phyloP scores from a whole-genome alignment of 2,329 filamentous ascomycete species.

The Fusarium nanum region DNA sequence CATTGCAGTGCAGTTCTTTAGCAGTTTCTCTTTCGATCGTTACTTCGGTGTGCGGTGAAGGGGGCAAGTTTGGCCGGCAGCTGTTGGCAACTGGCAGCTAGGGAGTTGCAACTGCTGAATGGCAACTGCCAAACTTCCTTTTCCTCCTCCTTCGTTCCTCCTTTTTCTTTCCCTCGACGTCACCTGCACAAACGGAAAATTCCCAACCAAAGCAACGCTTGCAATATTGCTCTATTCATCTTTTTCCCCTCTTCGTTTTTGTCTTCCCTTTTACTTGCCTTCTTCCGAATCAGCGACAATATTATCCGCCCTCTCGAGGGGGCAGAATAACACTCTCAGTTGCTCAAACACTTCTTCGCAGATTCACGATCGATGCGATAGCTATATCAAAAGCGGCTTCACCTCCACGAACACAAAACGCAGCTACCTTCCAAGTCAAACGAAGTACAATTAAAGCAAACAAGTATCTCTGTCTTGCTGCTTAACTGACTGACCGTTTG shows the following conservation, averaged over 20 bases:
- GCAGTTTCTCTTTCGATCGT: background rate
- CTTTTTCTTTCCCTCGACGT: constrained; percentile 4
- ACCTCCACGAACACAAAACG: background rate
- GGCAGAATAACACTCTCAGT: constrained; percentile 6
- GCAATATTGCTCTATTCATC: constrained; percentile 8
- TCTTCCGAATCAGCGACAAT: constrained; percentile 1
- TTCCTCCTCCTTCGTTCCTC: background rate
- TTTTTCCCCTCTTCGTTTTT: constrained; percentile 3
- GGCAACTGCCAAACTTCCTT: constrained; percentile 21
- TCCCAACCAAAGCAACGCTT: background rate
- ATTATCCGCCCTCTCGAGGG: background rate
- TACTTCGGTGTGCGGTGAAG: constrained; percentile 4
- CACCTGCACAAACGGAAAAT: constrained; percentile 12
- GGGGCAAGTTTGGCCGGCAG: constrained; percentile 27
- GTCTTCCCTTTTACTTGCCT: constrained; percentile 1
- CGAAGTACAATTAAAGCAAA: background rate
- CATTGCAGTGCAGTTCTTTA: background rate
- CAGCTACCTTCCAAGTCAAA: background rate
- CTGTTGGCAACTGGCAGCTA: constrained; percentile 27
- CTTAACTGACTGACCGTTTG: constrained; percentile 4
- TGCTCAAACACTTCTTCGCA: constrained; percentile 6
- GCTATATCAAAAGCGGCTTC: constrained; percentile 22
- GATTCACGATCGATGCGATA: constrained; percentile 30
- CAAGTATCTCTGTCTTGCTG: background rate
- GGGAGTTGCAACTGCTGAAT: background rate